Evolutionary conservation across 2,329 filamentous ascomycete genomes (phyloP).

Genomic region (Penicillium polonicum): DNA sequence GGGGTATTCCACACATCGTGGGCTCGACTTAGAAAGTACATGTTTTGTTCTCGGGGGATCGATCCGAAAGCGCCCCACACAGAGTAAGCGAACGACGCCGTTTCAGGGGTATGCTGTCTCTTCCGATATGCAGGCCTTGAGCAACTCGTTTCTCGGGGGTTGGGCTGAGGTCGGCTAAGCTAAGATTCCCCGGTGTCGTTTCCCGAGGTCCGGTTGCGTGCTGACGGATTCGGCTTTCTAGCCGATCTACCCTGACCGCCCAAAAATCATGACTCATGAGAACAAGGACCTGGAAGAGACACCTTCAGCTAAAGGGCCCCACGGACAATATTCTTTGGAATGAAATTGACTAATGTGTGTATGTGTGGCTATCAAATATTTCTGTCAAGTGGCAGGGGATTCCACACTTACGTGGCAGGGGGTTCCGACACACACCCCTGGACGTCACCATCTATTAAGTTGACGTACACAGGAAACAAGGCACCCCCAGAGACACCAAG

Average conservation of each 20-base stretch:
- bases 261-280: neutral
- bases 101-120: neutral
- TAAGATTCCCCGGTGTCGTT: neutral
- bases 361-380: neutral
- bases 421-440: too few species aligned
- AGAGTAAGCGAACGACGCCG: neutral
- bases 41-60: slow-evolving; percentile 1
- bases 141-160: neutral
- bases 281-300: neutral
- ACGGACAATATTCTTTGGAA: neutral
- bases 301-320: neutral
- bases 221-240: slow-evolving; percentile 15
- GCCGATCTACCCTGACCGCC: slow-evolving; percentile 8
- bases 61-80: slow-evolving; percentile 6
- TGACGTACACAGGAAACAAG: neutral
- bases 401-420: neutral
- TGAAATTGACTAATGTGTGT: neutral
- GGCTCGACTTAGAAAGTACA: neutral
- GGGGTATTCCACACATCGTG: slow-evolving; percentile 2
- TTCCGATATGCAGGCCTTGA: neutral
- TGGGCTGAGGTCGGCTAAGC: slow-evolving; percentile 3
- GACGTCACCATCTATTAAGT: neutral
- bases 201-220: slow-evolving; percentile 5
- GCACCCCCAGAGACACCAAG: too few species aligned
- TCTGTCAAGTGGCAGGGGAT: neutral